Evolutionary conservation across 352 stramenopile genomes (phyloP).

Genomic region (Phytophthora colocasiae): DNA sequence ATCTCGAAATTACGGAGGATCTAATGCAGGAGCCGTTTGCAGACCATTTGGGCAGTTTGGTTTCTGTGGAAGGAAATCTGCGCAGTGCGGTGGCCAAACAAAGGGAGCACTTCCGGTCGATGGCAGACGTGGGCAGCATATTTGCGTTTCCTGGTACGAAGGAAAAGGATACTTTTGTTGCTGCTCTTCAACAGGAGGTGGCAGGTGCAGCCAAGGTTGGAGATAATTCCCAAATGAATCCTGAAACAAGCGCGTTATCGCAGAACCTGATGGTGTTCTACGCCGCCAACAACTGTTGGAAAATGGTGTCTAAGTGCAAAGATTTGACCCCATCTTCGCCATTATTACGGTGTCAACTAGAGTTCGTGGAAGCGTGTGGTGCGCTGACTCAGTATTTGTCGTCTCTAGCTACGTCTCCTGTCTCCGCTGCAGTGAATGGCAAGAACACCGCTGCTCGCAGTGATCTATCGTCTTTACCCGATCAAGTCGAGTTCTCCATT

Average conservation of each 20-base stretch:
- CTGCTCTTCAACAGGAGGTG: conserved; percentile 42
- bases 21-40: conserved; percentile 10
- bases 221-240: conserved; percentile 3
- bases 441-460: conserved; percentile 7
- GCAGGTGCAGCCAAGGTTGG: not conserved
- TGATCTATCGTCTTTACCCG: conserved; percentile 12
- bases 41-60: conserved; percentile 26
- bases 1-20: conserved; percentile 6
- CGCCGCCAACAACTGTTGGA: conserved; percentile 61
- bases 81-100: conserved; percentile 40
- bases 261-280: conserved; percentile 66
- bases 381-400: conserved; percentile 56
- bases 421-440: conserved; percentile 13
- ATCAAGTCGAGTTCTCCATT: conserved; percentile 53
- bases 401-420: conserved; percentile 37
- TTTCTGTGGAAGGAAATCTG: conserved; percentile 32
- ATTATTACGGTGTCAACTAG: conserved; percentile 38
- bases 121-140: conserved; percentile 55
- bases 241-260: conserved; percentile 16
- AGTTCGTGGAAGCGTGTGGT: conserved; percentile 59
- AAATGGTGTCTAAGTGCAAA: conserved; percentile 54
- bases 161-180: conserved; percentile 46
- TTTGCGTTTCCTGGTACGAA: conserved; percentile 50
- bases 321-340: conserved; percentile 20
- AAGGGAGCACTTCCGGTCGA: conserved; percentile 55